phyloP scores from a whole-genome alignment of 2,329 filamentous ascomycete species.

The Apiospora hydei region DNA sequence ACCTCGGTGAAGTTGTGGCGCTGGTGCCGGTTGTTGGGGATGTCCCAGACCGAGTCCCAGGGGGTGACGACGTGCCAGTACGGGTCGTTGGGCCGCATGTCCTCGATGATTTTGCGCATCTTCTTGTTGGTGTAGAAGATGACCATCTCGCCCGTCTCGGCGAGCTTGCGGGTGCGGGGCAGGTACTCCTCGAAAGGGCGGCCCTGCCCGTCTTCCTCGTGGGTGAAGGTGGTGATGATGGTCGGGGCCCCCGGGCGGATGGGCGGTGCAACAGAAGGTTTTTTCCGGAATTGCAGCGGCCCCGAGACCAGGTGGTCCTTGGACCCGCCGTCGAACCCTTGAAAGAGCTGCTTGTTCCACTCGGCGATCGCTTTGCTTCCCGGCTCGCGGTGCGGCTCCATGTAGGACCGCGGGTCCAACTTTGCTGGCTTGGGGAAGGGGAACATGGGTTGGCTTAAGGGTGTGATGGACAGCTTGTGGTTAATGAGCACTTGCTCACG shows the following conservation, averaged over 20 bases:
- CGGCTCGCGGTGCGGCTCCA: neutral
- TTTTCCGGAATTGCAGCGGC: neutral
- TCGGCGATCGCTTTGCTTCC: neutral
- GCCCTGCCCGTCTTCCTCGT: neutral
- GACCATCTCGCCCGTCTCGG: neutral
- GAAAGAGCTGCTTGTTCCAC: neutral
- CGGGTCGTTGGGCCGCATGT: neutral
- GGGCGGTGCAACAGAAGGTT: neutral
- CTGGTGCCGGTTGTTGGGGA: conserved; percentile 20
- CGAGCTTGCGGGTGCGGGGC: neutral
- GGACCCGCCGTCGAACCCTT: neutral
- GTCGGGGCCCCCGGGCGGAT: neutral
- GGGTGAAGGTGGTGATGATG: neutral
- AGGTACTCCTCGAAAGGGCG: neutral
- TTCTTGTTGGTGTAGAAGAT: neutral
- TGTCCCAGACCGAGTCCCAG: neutral
- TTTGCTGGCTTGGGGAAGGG: neutral
- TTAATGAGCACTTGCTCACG: neutral
- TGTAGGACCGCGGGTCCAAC: neutral
- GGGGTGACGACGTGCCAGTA: neutral
- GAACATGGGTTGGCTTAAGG: neutral
- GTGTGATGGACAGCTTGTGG: neutral
- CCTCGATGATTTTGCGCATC: neutral
- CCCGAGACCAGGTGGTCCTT: neutral
- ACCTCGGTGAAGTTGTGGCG: neutral